A percentile compares a stretch with the other conserved stretches of the same genome.
Evolutionary conservation across 2,329 filamentous ascomycete species (phyloP).

Genomic region (Hirsutella minnesotensis): DNA sequence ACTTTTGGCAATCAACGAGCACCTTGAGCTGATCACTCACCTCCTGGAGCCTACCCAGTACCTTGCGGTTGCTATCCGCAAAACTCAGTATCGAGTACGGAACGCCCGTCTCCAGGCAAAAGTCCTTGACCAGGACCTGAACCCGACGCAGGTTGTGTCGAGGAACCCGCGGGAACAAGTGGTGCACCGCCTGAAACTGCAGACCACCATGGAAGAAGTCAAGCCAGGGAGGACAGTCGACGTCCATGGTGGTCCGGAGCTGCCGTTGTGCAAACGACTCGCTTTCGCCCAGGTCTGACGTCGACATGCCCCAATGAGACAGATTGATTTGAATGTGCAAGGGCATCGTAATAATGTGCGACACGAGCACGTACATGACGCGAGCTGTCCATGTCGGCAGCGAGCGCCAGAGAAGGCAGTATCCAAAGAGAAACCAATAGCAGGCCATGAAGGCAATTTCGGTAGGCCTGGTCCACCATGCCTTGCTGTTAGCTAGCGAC

Average conservation of each 20-base stretch:
- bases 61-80: conserved; percentile 71
- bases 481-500: conserved; percentile 49
- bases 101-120: conserved; percentile 71
- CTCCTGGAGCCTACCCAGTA: conserved; percentile 65
- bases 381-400: conserved; percentile 27
- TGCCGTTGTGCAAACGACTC: conserved; percentile 87
- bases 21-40: conserved; percentile 70
- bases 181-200: conserved; percentile 83
- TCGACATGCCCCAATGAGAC: conserved; percentile 90
- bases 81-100: conserved; percentile 83
- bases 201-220: conserved; percentile 83
- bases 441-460: conserved; percentile 24
- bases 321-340: conserved; percentile 84
- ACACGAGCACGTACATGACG: conserved; percentile 64
- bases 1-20: conserved; percentile 56
- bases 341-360: conserved; percentile 68
- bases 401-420: conserved; percentile 51
- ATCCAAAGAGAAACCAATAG: conserved; percentile 84
- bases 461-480: conserved; percentile 31
- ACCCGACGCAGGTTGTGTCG: conserved; percentile 69
- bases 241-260: conserved; percentile 87
- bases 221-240: conserved; percentile 78
- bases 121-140: conserved; percentile 67
- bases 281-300: conserved; percentile 65
- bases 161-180: conserved; percentile 73